These are phyloP conservation scores for Pythium apleroticum DNA, from an alignment of 352 stramenopile species.

Conservation along the genomic window DNA sequence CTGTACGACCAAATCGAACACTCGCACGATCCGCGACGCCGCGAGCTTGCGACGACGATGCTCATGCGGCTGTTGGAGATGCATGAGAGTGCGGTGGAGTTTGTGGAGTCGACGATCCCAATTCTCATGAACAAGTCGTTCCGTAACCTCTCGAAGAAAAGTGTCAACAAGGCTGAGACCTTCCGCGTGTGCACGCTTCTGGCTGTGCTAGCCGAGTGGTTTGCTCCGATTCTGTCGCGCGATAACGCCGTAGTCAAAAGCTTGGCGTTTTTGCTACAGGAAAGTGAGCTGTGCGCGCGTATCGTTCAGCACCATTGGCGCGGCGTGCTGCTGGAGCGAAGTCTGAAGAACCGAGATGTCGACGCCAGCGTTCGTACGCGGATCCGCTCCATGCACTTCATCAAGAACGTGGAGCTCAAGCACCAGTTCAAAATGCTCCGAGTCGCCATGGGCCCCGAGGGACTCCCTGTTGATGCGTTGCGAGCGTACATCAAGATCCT, in stretches of 20 bases:
- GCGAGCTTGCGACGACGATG: slow-evolving; percentile 67
- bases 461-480: slow-evolving; percentile 44
- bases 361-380: slow-evolving; percentile 52
- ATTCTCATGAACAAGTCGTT: slow-evolving; percentile 80
- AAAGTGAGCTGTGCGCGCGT: slow-evolving; percentile 63
- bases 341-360: slow-evolving; percentile 40
- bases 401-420: slow-evolving; percentile 69
- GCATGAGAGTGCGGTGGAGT: slow-evolving; percentile 62
- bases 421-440: slow-evolving; percentile 68
- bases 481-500: slow-evolving; percentile 65
- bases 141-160: slow-evolving; percentile 49
- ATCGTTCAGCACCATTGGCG: slow-evolving; percentile 81
- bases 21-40: slow-evolving; percentile 37
- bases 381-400: slow-evolving; percentile 67
- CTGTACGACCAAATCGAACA: slow-evolving; percentile 70
- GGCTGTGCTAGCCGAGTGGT: slow-evolving; percentile 60
- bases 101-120: slow-evolving; percentile 65
- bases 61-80: slow-evolving; percentile 63
- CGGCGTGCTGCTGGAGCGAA: slow-evolving; percentile 58
- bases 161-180: slow-evolving; percentile 45
- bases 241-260: slow-evolving; percentile 65
- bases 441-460: slow-evolving; percentile 39
- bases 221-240: slow-evolving; percentile 49
- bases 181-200: slow-evolving; percentile 60
- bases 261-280: slow-evolving; percentile 50